A percentile compares a stretch with the other conserved stretches of the same genome.
Conservation (phyloP, 306 rosid genomes). For the Cucurbita ficifolia region DNA sequence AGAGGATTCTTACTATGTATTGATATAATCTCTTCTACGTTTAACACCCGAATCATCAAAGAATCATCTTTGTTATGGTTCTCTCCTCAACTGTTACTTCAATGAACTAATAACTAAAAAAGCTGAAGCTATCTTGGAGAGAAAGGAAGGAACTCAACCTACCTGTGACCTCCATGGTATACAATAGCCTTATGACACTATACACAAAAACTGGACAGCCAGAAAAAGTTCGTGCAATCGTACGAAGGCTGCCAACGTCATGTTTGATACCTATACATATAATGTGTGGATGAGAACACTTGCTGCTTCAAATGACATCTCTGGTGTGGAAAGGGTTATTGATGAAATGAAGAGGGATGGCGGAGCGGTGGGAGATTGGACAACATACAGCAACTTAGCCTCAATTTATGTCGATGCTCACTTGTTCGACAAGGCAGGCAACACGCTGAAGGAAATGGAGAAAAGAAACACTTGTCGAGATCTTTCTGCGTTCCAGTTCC, state of each 20-base stretch:
- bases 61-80: no score
- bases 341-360: constrained; percentile 88
- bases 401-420: no score
- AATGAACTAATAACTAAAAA: constrained; percentile 65
- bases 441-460: no score
- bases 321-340: constrained; percentile 69
- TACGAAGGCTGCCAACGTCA: constrained; percentile 49
- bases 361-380: constrained; percentile 63
- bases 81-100: constrained; percentile 48
- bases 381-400: no score
- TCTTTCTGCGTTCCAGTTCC: no score
- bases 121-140: constrained; percentile 70
- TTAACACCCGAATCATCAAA: no score
- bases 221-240: constrained; percentile 44
- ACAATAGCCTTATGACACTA: constrained; percentile 79
- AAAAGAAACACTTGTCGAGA: no score
- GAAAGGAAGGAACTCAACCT: constrained; percentile 72
- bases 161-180: constrained; percentile 52
- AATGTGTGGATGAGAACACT: constrained; percentile 81
- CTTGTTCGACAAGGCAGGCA: no score
- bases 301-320: constrained; percentile 60
- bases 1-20: no score
- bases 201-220: constrained; percentile 45
- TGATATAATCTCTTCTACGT: no score
- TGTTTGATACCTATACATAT: constrained; percentile 51